Evolutionary conservation across 2,329 filamentous ascomycete species (phyloP), one percentile per base, ranked within the genome.

Genomic region (Nemania sp.): DNA sequence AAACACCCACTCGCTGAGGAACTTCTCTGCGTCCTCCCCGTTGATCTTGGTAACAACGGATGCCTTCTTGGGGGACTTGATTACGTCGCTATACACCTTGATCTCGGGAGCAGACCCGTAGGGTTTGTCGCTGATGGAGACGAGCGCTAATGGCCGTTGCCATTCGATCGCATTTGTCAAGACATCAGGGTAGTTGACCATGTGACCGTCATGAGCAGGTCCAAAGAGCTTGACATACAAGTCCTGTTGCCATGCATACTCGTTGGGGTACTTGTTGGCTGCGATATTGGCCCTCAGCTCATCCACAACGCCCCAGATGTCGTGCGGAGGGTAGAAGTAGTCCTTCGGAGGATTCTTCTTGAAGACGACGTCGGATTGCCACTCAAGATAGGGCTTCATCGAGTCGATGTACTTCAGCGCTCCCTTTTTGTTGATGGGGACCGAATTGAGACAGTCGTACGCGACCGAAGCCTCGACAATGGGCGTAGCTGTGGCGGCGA

Each of bases 231-330:
- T 69, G 37, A 64, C 52, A 59, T 75, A 76, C 14, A 75, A 56
- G 37, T 74, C 74, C 4, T 62, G 54, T 59, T 76, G 74, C 66
- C 75, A 77, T 24, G 66, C 68, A 47, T 72, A 73, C 63, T 77
- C 74, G 55, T 66, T 72, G 5, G 62, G 39, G 52, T 76, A 76
- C 41, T 66, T 64, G 52, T 70, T 66, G 1, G 66, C 66, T 24
- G 52, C 51, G 19, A 75, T 59, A 22, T 70, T 67, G 12, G 56
- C 57, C 50, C 64, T 67, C 33, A 76, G 57, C 31, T 66, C 50
- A 22, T 63, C 67, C 14, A 76, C 64, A 15, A 63, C 68, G 5
- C 56, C 70, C 52, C 68, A 73, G 34, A 76, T 64, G 59, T 76
- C 73, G 39, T 72, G 70, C 22, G 66, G 64, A 26, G 71, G 71